These are phyloP conservation scores for Naumovozyma castellii DNA, from an alignment of 805 yeast genomes.

Conservation along the genomic window DNA sequence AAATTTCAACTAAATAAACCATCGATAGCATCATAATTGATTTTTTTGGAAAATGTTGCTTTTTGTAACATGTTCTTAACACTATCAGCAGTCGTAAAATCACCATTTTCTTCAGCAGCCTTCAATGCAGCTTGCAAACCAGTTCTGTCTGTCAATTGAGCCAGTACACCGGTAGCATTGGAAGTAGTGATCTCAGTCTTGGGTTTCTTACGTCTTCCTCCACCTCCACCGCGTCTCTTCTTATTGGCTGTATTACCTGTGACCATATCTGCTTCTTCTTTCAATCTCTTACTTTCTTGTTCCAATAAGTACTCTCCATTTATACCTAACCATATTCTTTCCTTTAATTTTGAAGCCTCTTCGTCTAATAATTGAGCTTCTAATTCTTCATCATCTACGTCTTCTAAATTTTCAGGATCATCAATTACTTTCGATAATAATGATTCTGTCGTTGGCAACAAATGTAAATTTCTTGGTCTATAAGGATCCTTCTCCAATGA, in stretches of 20 bases:
- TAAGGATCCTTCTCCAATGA: slow-evolving; percentile 34
- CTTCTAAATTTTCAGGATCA: slow-evolving; percentile 54
- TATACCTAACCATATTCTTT: slow-evolving; percentile 79
- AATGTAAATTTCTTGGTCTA: slow-evolving; percentile 46
- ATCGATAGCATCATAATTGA: slow-evolving; percentile 77
- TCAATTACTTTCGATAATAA: slow-evolving; percentile 46
- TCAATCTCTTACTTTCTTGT: slow-evolving; percentile 75
- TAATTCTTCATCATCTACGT: slow-evolving; percentile 78
- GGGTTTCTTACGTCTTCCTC: slow-evolving; percentile 16
- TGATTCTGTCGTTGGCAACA: slow-evolving; percentile 49
- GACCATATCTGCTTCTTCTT: slow-evolving; percentile 76
- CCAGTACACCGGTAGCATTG: slow-evolving; percentile 16
- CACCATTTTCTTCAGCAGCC: slow-evolving; percentile 27
- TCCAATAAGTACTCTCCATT: slow-evolving; percentile 79
- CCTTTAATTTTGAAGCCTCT: slow-evolving; percentile 66
- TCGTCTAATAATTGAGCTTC: slow-evolving; percentile 49
- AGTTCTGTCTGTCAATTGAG: slow-evolving; percentile 20
- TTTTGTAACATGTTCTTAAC: slow-evolving; percentile 69
- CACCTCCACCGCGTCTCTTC: slow-evolving; percentile 34
- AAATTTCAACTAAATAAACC: slow-evolving; percentile 31
- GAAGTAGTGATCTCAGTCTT: slow-evolving; percentile 13
- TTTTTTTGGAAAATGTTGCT: slow-evolving; percentile 75
- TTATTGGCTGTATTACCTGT: slow-evolving; percentile 62
- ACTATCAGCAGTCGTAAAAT: slow-evolving; percentile 60
- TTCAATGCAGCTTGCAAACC: slow-evolving; percentile 36